Evolutionary conservation across 192 early-diverging fungal species (phyloP).

Genomic region (Diversispora eburnea): DNA sequence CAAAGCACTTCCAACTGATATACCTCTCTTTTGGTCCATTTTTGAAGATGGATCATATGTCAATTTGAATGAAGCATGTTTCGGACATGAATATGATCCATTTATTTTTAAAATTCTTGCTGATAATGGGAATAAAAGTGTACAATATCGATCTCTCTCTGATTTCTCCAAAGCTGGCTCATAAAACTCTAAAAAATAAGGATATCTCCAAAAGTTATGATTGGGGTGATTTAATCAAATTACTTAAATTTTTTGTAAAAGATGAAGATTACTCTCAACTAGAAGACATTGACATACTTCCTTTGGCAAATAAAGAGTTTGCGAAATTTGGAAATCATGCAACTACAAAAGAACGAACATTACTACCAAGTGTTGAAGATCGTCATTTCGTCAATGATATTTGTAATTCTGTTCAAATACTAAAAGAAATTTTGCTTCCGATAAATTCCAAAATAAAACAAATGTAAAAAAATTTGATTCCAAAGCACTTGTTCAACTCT

Average conservation of each 20-base stretch:
- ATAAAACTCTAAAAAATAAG: neutral
- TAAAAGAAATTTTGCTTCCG: neutral
- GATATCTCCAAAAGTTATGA: neutral
- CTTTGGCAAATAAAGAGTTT: neutral
- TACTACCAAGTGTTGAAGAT: neutral
- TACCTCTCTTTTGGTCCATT: neutral
- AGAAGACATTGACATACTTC: neutral
- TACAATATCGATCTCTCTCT: neutral
- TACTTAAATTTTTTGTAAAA: neutral
- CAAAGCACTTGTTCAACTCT: neutral
- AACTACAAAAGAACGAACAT: neutral
- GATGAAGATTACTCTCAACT: neutral
- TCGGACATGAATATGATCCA: neutral
- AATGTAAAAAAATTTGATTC: neutral
- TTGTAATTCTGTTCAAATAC: neutral
- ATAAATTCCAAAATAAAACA: neutral
- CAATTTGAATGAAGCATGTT: neutral
- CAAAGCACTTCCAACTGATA: neutral
- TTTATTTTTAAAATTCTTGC: neutral
- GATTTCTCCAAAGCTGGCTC: neutral
- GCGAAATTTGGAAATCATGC: neutral
- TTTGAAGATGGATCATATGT: neutral
- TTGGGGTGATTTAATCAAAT: neutral
- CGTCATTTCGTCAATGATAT: neutral
- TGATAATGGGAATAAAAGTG: neutral